Base-by-base conservation (phyloP, 2,329 filamentous ascomycete genomes). In the Epichloe sp. region DNA sequence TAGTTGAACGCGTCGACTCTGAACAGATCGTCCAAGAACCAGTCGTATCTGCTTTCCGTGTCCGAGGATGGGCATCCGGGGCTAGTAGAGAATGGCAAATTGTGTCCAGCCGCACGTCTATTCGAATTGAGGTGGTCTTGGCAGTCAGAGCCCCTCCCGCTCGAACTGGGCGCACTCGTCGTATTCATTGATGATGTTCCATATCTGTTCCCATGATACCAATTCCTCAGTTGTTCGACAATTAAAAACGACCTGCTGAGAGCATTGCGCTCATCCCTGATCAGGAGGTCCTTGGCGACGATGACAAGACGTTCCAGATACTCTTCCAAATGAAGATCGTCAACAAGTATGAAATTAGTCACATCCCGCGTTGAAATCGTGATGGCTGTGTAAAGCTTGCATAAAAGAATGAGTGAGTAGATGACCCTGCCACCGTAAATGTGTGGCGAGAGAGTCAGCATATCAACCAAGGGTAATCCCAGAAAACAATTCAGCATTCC, bases 351-450 rank as follows among this genome's bases (percentile, higher is more conserved):
- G 17, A 44, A 26, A 4, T 37, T 19, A 21, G 37, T 38, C 17
- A 44, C 19, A 34, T 44, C 34, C 44, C 31, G 19, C 7, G 26
- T 31, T 17, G 50, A 36, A 5, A 10, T 23, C 17, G 19, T 31
- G 10, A 48, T 44, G 17, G 45, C 41, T 21, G 31, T 43, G 40
- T 44, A 44, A 15, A 52, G 45, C 38, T 52, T 52, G 40, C 50
- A 52, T 21, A 52, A 42, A 7, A 52, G 45, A 15, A 52, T 5
- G 10, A 52, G 45, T 3, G 50, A 38, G 41, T 52, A 52, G 15
- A 41, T 52, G 14, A 52, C 45, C 8, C 50, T 17, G 45, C 45
- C 45, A 12, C 50, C 50, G 45, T 52, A 52, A 7, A 52, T 48
- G 12, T 52, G 50, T 5, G 50, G 50, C 21, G 45, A 44, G n/a